These are phyloP conservation scores for Pythium angustatum DNA, from an alignment of 352 stramenopile species.

Conservation along the genomic window DNA sequence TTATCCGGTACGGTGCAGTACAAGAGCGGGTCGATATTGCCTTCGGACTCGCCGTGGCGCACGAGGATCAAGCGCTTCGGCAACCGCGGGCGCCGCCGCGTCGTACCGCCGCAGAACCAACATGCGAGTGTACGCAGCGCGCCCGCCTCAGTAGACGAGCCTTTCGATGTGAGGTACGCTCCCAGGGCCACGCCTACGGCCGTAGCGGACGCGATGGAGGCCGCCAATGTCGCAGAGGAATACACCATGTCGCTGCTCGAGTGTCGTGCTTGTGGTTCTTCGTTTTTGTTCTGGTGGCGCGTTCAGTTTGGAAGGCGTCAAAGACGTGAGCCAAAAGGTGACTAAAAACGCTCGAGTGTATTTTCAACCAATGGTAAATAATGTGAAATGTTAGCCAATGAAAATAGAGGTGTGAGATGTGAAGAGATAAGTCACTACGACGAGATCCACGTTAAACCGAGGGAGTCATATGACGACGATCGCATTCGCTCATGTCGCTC, in stretches of 20 bases:
- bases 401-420: neutral
- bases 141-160: neutral
- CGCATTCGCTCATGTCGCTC: too few relatives aligned
- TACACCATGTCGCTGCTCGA: constrained; percentile 49
- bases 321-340: constrained; percentile 22
- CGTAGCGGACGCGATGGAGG: constrained; percentile 46
- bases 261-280: neutral
- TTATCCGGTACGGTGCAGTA: constrained; percentile 82
- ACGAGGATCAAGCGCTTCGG: constrained; percentile 85
- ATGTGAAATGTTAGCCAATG: neutral
- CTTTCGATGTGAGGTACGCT: constrained; percentile 25
- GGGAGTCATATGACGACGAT: constrained; percentile 4
- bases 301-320: constrained; percentile 17
- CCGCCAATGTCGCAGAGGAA: constrained; percentile 44
- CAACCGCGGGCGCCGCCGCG: constrained; percentile 31
- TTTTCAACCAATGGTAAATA: constrained; percentile 16
- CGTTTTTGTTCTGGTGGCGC: neutral
- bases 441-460: constrained; percentile 3
- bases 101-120: constrained; percentile 31
- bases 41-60: constrained; percentile 82
- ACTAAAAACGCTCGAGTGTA: constrained; percentile 9
- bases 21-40: constrained; percentile 80
- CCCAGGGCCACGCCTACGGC: constrained; percentile 45
- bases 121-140: constrained; percentile 16
- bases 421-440: neutral